These are phyloP conservation scores for Colletotrichum tropicale DNA, from an alignment of 2,329 filamentous ascomycete genomes.

Conservation along the genomic window DNA sequence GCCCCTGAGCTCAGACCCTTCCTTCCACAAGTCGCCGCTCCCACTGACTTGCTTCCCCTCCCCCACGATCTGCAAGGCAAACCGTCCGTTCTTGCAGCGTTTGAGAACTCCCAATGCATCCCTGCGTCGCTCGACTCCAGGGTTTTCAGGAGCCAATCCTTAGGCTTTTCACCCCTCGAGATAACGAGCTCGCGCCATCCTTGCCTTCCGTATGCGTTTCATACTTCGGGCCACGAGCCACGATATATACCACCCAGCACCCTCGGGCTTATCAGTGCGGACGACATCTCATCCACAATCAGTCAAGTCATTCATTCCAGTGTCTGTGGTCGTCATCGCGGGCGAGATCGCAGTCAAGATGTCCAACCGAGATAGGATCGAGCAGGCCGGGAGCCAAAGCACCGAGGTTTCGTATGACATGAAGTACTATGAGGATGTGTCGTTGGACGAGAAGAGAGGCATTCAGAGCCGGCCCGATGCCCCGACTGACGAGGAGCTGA, in stretches of 20 bases:
- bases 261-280: not conserved
- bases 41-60: not conserved
- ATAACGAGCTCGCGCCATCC: not conserved
- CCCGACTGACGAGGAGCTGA: slow-evolving; percentile 57
- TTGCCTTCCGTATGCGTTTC: slow-evolving; percentile 2
- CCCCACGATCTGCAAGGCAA: not conserved
- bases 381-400: slow-evolving; percentile 36
- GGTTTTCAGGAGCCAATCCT: not conserved
- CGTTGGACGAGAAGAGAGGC: slow-evolving; percentile 33
- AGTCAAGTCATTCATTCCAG: not conserved
- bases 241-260: not conserved
- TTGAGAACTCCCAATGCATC: slow-evolving; percentile 4
- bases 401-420: not conserved
- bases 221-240: not conserved
- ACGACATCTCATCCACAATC: not conserved
- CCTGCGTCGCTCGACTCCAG: not conserved
- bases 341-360: slow-evolving; percentile 22
- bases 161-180: not conserved
- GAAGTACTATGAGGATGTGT: slow-evolving; percentile 21
- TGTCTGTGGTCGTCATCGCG: not conserved
- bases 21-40: not conserved
- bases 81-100: slow-evolving; percentile 1
- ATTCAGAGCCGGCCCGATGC: slow-evolving; percentile 23
- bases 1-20: not conserved
- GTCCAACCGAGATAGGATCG: slow-evolving; percentile 34